Evolutionary conservation across 345 rosid species (phyloP).

Genomic region (Acer yangbiense): DNA sequence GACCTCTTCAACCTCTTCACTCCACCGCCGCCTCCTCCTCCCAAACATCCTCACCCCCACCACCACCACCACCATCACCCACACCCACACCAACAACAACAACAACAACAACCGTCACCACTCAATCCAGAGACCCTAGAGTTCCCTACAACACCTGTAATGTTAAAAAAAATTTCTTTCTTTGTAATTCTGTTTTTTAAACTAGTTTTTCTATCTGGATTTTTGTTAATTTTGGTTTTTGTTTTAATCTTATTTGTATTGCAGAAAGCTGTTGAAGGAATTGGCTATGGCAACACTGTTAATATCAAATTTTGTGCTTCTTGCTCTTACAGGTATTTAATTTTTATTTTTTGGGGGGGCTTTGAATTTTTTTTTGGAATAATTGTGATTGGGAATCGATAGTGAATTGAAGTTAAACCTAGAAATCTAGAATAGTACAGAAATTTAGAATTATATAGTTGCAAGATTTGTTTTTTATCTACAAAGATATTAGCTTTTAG

Average conservation of each 20-base stretch:
- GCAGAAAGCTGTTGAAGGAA: slow-evolving; percentile 55
- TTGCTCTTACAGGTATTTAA: slow-evolving; percentile 68
- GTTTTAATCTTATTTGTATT: background rate
- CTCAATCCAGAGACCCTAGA: slow-evolving; percentile 41
- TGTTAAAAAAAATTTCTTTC: background rate
- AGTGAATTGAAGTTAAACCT: background rate
- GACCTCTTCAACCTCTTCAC: slow-evolving; percentile 70
- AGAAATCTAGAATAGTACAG: background rate
- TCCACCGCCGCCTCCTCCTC: slow-evolving; percentile 62
- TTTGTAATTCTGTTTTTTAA: background rate
- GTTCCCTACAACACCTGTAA: slow-evolving; percentile 38
- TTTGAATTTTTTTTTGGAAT: background rate
- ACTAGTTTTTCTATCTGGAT: background rate
- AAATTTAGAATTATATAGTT: background rate
- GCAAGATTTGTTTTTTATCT: background rate
- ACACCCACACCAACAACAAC: slow-evolving; percentile 23
- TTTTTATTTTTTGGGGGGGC: background rate
- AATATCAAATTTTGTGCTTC: slow-evolving; percentile 82
- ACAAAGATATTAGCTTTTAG: background rate
- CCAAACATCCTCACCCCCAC: slow-evolving; percentile 35
- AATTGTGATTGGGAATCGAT: slow-evolving; percentile 5
- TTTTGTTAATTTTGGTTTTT: background rate
- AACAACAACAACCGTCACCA: slow-evolving; percentile 31
- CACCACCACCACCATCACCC: slow-evolving; percentile 44
- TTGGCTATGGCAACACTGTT: slow-evolving; percentile 67